Percentiles rank a stretch among this genome's conserved stretches.
phyloP scores from a whole-genome alignment of 768 basidiomycete species.

The Pluteus cervinus region DNA sequence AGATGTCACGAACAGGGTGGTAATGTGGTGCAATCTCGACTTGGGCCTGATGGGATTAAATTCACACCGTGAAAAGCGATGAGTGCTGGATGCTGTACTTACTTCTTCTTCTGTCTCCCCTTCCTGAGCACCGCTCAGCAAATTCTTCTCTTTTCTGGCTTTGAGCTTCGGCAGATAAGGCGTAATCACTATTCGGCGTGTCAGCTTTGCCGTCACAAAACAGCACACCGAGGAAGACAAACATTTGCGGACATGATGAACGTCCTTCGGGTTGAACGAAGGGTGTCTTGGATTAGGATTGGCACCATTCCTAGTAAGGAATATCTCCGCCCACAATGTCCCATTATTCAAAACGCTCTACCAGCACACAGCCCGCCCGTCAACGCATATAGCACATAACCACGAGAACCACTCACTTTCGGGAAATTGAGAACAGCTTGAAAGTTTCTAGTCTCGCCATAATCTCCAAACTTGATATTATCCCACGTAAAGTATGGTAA shows the following conservation, averaged over 20 bases:
- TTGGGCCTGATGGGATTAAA: not conserved
- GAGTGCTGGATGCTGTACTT: too few species aligned
- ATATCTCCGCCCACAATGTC: conserved; percentile 80
- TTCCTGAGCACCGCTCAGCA: conserved; percentile 45
- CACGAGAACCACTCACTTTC: conserved; percentile 35
- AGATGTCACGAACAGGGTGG: conserved; percentile 50
- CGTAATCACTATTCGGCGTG: conserved; percentile 58
- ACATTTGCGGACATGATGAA: conserved; percentile 78
- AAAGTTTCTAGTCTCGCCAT: conserved; percentile 51
- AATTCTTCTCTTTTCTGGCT: conserved; percentile 75
- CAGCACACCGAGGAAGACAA: conserved; percentile 17
- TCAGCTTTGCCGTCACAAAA: conserved; percentile 4
- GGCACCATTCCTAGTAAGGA: conserved; percentile 59
- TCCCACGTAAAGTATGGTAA: conserved; percentile 73
- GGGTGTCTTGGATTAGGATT: conserved; percentile 57
- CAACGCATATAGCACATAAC: conserved; percentile 4
- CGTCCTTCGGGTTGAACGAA: conserved; percentile 44
- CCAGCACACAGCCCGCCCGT: not conserved
- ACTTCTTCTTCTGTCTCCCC: conserved; percentile 45
- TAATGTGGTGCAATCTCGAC: conserved; percentile 79
- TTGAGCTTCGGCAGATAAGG: conserved; percentile 74
- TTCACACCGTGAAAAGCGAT: too few species aligned
- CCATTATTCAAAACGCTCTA: conserved; percentile 77
- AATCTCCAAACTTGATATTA: conserved; percentile 75
- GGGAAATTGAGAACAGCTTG: conserved; percentile 63